These are phyloP conservation scores for Datura wrightii DNA, from an alignment of 257 asterid species.

Conservation along the genomic window DNA sequence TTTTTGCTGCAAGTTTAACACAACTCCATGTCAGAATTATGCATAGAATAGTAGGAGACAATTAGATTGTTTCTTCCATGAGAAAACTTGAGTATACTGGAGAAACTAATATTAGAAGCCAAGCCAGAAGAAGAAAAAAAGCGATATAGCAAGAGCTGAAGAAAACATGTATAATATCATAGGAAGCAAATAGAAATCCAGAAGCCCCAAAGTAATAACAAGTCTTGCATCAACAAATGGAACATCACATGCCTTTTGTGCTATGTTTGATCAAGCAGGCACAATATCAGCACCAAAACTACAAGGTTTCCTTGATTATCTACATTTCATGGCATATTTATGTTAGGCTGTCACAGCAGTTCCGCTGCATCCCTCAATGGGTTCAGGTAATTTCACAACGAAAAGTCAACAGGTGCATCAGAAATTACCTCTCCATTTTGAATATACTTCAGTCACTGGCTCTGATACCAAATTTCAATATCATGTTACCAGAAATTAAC, in stretches of 20 bases:
- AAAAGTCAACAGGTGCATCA: background rate
- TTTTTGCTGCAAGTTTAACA: conserved; percentile 64
- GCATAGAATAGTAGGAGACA: conserved; percentile 2
- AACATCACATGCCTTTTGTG: background rate
- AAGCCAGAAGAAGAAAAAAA: background rate
- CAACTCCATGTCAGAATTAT: conserved; percentile 39
- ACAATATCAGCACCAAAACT: background rate
- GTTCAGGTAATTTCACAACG: background rate
- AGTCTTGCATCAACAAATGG: conserved; percentile 1
- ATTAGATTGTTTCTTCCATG: background rate
- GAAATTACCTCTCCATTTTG: background rate
- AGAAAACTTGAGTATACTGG: background rate
- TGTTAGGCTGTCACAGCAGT: background rate
- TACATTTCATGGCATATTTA: background rate
- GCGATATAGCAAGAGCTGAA: background rate
- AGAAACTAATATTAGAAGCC: background rate
- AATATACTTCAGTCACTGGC: background rate
- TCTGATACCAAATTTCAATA: conserved; percentile 12
- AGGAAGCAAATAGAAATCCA: background rate
- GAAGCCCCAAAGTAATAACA: background rate
- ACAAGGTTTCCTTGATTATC: conserved; percentile 14
- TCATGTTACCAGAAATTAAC: conserved; percentile 20
- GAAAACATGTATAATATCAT: background rate
- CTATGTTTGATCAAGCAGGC: background rate
- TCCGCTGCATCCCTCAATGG: background rate